These are phyloP conservation scores for Gentiana straminea DNA, from an alignment of 257 asterid genomes.

Conservation along the genomic window DNA sequence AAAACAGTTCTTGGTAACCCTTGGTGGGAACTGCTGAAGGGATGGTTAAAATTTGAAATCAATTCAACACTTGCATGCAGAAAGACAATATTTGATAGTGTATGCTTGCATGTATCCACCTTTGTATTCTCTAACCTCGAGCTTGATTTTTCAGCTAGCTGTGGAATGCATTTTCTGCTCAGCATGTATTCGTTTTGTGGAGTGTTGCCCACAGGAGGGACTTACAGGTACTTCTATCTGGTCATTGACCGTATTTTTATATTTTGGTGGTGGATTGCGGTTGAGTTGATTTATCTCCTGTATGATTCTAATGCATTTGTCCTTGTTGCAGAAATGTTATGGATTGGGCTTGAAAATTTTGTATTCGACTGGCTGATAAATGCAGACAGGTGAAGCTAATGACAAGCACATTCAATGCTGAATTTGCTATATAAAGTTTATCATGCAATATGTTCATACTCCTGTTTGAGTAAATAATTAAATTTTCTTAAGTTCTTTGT, in stretches of 20 bases:
- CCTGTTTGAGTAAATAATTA: no score
- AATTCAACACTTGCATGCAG: no score
- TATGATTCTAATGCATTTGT: slow-evolving; percentile 13
- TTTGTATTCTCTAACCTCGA: neutral
- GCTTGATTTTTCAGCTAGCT: slow-evolving; percentile 62
- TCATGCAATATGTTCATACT: no score
- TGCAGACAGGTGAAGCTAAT: slow-evolving; percentile 76
- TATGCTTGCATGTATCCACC: no score
- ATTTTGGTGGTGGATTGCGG: no score
- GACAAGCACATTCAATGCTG: neutral
- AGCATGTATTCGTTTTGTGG: slow-evolving; percentile 97
- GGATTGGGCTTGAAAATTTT: slow-evolving; percentile 98
- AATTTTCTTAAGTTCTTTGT: no score
- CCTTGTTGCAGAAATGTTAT: slow-evolving; percentile 68
- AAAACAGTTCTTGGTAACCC: no score
- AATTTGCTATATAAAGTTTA: no score
- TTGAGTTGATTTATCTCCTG: slow-evolving; percentile 4
- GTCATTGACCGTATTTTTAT: slow-evolving; percentile 7
- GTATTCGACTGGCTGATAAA: slow-evolving; percentile 98
- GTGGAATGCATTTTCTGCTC: slow-evolving; percentile 99
- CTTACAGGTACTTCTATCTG: slow-evolving; percentile 61
- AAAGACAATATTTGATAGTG: no score
- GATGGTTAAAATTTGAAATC: no score
- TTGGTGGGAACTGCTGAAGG: no score
- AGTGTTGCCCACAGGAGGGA: slow-evolving; percentile 99